Percentiles rank a stretch among this genome's conserved stretches.
Evolutionary conservation across 2,329 filamentous ascomycete species (phyloP).

Genomic region (Botryotinia calthae): DNA sequence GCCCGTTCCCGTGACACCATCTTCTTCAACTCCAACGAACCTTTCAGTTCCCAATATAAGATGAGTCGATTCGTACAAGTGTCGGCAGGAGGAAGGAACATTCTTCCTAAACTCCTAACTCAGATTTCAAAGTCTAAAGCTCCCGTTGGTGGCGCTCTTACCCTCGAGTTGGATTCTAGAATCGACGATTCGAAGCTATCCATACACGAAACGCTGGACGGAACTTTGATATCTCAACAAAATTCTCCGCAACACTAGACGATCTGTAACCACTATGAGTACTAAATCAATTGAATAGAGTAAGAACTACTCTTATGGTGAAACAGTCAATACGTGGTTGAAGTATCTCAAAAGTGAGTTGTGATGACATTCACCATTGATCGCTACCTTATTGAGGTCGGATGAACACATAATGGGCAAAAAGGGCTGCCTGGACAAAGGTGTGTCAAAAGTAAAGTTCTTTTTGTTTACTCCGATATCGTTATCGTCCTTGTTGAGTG

Average conservation of each 20-base stretch:
- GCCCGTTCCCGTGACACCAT: slow-evolving; percentile 13
- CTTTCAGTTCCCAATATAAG: not conserved
- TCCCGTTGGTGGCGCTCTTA: slow-evolving; percentile 13
- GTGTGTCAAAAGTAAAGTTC: not conserved
- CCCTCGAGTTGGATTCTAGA: slow-evolving; percentile 3
- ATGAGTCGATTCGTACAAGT: not conserved
- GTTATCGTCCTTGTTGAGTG: not conserved
- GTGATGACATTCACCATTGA: slow-evolving; percentile 11
- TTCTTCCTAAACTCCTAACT: slow-evolving; percentile 20
- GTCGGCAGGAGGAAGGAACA: slow-evolving; percentile 17
- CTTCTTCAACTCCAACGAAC: not conserved
- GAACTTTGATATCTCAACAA: slow-evolving; percentile 6
- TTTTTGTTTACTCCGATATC: slow-evolving; percentile 9
- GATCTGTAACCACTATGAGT: not conserved
- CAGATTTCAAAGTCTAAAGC: slow-evolving; percentile 15
- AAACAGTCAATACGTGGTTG: slow-evolving; percentile 13
- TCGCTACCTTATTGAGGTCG: slow-evolving; percentile 13
- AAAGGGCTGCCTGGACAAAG: not conserved
- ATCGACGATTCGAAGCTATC: slow-evolving; percentile 7
- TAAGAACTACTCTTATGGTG: slow-evolving; percentile 14
- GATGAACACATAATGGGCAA: slow-evolving; percentile 8
- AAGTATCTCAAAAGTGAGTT: slow-evolving; percentile 17
- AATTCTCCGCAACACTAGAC: slow-evolving; percentile 15
- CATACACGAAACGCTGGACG: slow-evolving; percentile 5
- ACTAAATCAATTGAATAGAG: slow-evolving; percentile 3